Percentiles rank a stretch among this genome's conserved stretches.
Conservation (phyloP, 2,329 filamentous ascomycete species). For the Emydomyces testavorans region DNA sequence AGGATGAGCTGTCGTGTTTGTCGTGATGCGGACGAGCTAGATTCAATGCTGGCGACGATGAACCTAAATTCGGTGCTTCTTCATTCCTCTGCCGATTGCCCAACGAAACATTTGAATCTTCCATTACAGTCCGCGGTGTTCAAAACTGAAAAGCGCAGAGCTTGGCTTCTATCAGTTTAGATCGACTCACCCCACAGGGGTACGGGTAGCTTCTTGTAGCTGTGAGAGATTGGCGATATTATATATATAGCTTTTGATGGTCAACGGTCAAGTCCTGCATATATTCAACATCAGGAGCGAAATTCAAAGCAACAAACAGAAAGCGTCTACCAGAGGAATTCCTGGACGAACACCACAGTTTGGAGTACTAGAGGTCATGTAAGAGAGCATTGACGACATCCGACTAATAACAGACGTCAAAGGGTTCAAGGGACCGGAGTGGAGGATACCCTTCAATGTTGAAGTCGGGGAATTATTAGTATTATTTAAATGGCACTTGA, state of each 20-base stretch:
- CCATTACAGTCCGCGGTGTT: conserved; percentile 2
- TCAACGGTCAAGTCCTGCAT: background rate
- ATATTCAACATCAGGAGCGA: too few species aligned
- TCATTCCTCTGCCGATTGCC: background rate
- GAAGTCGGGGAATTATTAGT: too few species aligned
- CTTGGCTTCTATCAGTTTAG: background rate
- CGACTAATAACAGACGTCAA: too few species aligned
- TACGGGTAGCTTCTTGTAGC: background rate
- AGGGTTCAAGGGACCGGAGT: too few species aligned
- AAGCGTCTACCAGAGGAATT: too few species aligned
- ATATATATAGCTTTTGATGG: background rate
- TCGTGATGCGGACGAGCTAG: conserved; percentile 13
- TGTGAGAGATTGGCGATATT: background rate
- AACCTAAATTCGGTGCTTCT: background rate
- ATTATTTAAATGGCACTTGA: too few species aligned
- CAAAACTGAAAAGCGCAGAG: background rate
- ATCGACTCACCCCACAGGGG: too few species aligned
- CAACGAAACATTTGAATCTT: background rate
- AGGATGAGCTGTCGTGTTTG: conserved; percentile 2
- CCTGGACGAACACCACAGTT: too few species aligned
- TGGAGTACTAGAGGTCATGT: too few species aligned
- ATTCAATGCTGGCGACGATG: conserved; percentile 2
- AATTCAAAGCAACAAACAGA: background rate
- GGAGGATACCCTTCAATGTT: too few species aligned
- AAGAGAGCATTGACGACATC: too few species aligned